Evolutionary conservation across 129 eudicot genomes (phyloP).

Genomic region (Apium graveolens): DNA sequence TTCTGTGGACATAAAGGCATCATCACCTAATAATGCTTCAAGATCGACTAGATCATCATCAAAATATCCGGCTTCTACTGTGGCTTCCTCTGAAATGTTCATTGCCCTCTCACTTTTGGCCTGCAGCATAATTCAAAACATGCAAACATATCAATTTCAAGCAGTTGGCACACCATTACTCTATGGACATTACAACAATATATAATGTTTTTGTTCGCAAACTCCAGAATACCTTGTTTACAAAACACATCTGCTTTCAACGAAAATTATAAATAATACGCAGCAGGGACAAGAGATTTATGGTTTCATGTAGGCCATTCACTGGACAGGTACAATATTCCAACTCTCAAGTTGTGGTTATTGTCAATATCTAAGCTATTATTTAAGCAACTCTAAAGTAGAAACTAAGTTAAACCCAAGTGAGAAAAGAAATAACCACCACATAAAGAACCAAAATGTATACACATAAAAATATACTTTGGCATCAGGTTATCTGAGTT

Average conservation of each 20-base stretch:
- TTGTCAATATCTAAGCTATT: background rate
- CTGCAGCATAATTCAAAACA: constrained; percentile 25
- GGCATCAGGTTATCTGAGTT: background rate
- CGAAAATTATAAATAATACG: no score
- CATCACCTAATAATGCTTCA: constrained; percentile 61
- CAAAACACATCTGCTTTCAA: background rate
- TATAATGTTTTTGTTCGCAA: background rate
- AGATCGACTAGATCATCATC: constrained; percentile 73
- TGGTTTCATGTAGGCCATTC: background rate
- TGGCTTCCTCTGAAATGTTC: constrained; percentile 40
- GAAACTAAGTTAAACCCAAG: background rate
- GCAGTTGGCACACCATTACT: background rate
- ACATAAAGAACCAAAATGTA: background rate
- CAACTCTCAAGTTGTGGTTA: background rate
- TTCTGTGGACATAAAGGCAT: constrained; percentile 39
- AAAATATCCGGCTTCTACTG: constrained; percentile 24
- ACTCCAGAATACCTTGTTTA: background rate
- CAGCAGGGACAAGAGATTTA: background rate
- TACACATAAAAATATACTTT: background rate
- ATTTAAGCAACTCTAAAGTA: background rate
- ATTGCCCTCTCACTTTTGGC: constrained; percentile 40
- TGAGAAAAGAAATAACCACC: background rate
- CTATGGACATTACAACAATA: background rate
- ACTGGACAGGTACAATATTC: background rate
- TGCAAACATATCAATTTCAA: background rate